phyloP scores from a whole-genome alignment of 257 asterid genomes.

The Fraxinus americana region DNA sequence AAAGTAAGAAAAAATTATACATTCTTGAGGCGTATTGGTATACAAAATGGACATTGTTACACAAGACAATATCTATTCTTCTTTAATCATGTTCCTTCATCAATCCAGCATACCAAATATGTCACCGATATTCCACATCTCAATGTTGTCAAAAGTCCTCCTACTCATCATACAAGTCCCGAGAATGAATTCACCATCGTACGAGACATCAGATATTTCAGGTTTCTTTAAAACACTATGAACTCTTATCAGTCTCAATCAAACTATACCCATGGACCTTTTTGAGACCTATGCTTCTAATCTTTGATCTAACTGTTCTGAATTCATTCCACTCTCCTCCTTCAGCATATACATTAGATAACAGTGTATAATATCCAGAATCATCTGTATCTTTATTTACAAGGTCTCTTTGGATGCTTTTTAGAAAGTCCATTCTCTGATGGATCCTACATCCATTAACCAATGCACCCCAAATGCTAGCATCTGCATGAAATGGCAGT shows the following conservation, averaged over 20 bases:
- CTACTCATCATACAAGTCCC: not conserved
- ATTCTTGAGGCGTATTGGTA: not conserved
- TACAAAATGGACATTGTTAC: not conserved
- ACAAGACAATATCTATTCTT: not conserved
- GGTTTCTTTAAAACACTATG: not conserved
- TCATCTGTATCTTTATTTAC: constrained; percentile 53
- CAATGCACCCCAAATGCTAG: constrained; percentile 77
- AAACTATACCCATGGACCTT: constrained; percentile 76
- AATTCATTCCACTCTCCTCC: constrained; percentile 75
- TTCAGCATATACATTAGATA: constrained; percentile 77
- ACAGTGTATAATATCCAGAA: constrained; percentile 66
- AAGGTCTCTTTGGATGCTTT: constrained; percentile 46
- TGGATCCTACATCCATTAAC: constrained; percentile 88
- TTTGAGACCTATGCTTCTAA: constrained; percentile 51
- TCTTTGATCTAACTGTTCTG: constrained; percentile 50
- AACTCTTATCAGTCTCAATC: constrained; percentile 47
- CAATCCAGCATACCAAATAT: not conserved
- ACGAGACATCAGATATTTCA: not conserved
- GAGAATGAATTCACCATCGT: not conserved
- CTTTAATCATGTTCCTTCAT: not conserved
- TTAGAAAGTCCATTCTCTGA: constrained; percentile 68
- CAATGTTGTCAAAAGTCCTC: not conserved
- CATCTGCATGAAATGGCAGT: constrained; percentile 61
- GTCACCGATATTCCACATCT: not conserved
- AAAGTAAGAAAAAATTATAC: not conserved